Base-by-base conservation (phyloP, 164 flowering plant species). In the Vitis labrusca region DNA sequence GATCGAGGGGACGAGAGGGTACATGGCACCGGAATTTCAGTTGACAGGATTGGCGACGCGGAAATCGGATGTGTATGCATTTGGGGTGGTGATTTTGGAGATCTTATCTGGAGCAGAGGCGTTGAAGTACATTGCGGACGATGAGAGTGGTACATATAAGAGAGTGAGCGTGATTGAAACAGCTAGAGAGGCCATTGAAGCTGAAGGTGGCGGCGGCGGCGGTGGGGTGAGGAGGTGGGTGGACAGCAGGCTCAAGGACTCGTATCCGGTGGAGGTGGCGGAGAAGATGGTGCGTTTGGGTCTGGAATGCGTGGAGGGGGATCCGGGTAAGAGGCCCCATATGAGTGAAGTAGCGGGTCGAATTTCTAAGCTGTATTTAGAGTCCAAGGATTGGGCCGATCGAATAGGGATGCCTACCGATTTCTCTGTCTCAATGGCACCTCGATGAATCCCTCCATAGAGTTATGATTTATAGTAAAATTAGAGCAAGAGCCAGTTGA, bases 21-120 rank as follows among this genome's bases (percentile, higher is more conserved):
- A 92, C 67, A 90, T 92, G 95, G 80, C 97, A 66, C 93, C 93
- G 50, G 95, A 92, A 73, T 79, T 84, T 60, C 83, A 80, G 73
- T 5, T 17, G 0, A 75, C 70, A 0, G 92, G 95, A 8, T 23
- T 77, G 0, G 73, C 77, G 13, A 89, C 89, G 3, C 78, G 79
- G 75, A 79, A 83, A 57, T 67, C 79, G 5, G 95, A 90, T 63
- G 91, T 92, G 7, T 92, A 75, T 63, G 90, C 93, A 0, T 90
- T 87, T 64, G 97, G 97, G 51, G 91, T 92, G 9, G 91, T 90
- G 82, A 3, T 90, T 2, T 69, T 92, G 75, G 97, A 92, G 76
- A 67, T 92, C 62, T 48, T 90, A 32, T 79, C 89, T 11, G 97
- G 97, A 13, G 76, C 84, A 62, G 93, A 88, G 80, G 74, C 91